Evolutionary conservation across 2,329 filamentous ascomycete species (phyloP), one percentile per base, ranked within the genome.

Genomic region (Fusarium succisae): DNA sequence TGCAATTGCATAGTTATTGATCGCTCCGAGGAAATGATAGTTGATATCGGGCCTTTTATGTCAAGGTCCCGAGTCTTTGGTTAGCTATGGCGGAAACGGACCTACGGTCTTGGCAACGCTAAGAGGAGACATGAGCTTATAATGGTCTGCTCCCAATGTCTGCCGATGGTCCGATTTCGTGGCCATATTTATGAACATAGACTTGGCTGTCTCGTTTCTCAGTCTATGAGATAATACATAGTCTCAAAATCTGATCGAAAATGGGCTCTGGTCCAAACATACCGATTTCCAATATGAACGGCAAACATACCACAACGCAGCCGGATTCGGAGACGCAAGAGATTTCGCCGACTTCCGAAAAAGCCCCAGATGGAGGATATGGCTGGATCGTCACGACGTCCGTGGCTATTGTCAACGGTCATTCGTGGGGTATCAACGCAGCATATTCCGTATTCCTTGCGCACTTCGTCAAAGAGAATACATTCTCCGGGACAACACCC

Each of bases 391-490:
- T 78, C 50, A 79, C 80, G 1, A 65, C 73, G 3, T 79, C 78
- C 20, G 79, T 81, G 12, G 79, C 80, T 59, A 51, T 81, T 15
- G 75, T 84, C 62, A 83, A 83, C 51, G 79, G 74, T 4, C 81
- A 83, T 66, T 83, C 83, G 0, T 84, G 83, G 83, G 83, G 83
- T 13, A 79, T 88, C 45, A 81, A 79, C 54, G 60, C 81, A 75
- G 84, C 86, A 6, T 91, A 82, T 76, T 87, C 85, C 11, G 86
- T 91, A 35, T 90, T 90, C 74, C 84, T 91, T 11, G 86, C 87
- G 0, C 82, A 88, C 73, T 92, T 90, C 76, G 84, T 91, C 13
- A 77, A 83, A 20, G 85, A 85, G 60, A 79, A 86, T 43, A 83
- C 83, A 57, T 90, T 88, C 69, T 84, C 87, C 0, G 83, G 84